Evolutionary conservation across 2,329 filamentous ascomycete species (phyloP).

Genomic region (Knufia fluminis): DNA sequence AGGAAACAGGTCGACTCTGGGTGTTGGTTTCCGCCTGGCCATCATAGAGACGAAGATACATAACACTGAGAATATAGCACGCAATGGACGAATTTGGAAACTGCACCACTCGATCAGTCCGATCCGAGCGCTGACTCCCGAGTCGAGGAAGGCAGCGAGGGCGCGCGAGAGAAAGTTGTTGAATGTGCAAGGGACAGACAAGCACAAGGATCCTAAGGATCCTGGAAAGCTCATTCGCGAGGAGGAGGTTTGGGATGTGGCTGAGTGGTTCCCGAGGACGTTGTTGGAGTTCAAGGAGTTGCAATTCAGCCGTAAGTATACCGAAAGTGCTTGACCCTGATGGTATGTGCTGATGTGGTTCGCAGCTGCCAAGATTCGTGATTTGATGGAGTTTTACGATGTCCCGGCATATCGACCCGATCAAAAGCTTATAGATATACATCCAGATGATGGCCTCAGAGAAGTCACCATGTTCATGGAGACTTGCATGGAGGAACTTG

Average conservation of each 20-base stretch:
- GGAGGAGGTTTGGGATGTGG: constrained; percentile 16
- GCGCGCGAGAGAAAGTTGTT: constrained; percentile 12
- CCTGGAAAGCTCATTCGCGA: constrained; percentile 17
- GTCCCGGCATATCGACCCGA: constrained; percentile 16
- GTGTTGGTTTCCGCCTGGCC: constrained; percentile 14
- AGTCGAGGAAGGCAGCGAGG: constrained; percentile 11
- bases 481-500: constrained; percentile 17
- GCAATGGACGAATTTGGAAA: constrained; percentile 16
- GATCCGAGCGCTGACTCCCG: constrained; percentile 13
- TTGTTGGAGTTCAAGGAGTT: constrained; percentile 19
- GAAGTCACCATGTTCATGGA: constrained; percentile 15
- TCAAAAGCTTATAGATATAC: constrained; percentile 12
- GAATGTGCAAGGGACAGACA: constrained; percentile 10
- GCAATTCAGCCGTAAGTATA: constrained; percentile 16
- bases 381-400: constrained; percentile 16
- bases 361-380: constrained; percentile 15
- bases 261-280: constrained; percentile 13
- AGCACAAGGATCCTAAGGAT: constrained; percentile 15
- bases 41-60: constrained; percentile 16
- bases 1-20: constrained; percentile 14
- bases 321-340: no score
- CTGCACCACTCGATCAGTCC: constrained; percentile 13
- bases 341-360: background rate
- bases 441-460: constrained; percentile 8
- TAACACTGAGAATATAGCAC: constrained; percentile 13